A percentile compares a stretch with the other conserved stretches of the same genome.
Conservation (phyloP, 495 filamentous ascomycete species). For the Aspergillus sclerotiicarbonarius region DNA sequence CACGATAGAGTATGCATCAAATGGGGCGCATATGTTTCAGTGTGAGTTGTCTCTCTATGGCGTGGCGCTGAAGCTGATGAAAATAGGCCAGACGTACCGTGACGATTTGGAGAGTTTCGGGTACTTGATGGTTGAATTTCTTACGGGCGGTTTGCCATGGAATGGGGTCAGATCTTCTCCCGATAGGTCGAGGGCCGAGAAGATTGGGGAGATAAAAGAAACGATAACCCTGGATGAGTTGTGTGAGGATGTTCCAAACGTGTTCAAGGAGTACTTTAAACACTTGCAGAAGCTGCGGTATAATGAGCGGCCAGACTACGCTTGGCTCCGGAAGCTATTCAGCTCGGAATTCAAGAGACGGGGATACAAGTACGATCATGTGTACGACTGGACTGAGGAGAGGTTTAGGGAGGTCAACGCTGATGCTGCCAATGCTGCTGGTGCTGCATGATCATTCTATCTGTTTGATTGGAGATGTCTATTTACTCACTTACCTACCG, state of each 20-base stretch:
- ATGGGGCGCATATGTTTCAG: constrained; percentile 3
- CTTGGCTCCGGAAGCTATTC: neutral
- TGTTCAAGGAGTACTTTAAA: neutral
- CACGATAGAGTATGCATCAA: neutral
- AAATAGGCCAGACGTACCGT: neutral
- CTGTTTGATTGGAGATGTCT: neutral
- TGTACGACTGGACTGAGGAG: constrained; percentile 10
- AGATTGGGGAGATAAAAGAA: neutral
- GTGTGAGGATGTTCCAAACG: neutral
- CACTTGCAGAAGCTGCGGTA: neutral
- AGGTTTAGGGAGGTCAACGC: neutral
- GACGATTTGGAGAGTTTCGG: constrained; percentile 44
- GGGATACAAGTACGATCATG: neutral
- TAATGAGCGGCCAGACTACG: constrained; percentile 1
- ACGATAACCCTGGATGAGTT: neutral
- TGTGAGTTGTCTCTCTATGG: neutral
- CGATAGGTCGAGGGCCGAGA: neutral
- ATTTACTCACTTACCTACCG: too few relatives aligned
- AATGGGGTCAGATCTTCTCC: too few relatives aligned
- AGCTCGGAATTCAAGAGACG: neutral
- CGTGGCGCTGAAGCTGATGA: neutral
- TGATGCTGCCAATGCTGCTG: neutral
- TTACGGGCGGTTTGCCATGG: constrained; percentile 40
- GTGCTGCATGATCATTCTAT: neutral
- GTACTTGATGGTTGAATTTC: constrained; percentile 39